A percentile compares a stretch with the other conserved stretches of the same genome.
Conservation (phyloP, 345 rosid species). For the Microcos paniculata region DNA sequence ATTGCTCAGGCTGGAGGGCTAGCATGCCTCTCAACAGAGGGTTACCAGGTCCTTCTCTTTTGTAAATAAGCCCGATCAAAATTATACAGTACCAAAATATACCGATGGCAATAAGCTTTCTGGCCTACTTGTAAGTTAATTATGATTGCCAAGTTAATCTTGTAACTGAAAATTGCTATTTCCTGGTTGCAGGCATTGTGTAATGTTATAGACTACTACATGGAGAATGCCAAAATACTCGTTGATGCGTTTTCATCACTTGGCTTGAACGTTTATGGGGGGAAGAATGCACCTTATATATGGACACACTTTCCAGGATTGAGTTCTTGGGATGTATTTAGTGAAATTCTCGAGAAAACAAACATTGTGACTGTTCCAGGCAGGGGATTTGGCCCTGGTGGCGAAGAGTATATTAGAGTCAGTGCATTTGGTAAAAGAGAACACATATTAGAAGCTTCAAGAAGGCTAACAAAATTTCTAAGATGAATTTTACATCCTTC, state of each 20-base stretch:
- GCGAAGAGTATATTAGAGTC: slow-evolving; percentile 67
- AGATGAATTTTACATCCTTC: not conserved
- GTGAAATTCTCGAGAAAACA: slow-evolving; percentile 67
- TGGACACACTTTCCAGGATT: slow-evolving; percentile 67
- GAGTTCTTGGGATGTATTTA: slow-evolving; percentile 72
- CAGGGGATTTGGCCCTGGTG: slow-evolving; percentile 75
- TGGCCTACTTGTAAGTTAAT: not conserved
- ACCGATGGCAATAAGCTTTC: too few species aligned
- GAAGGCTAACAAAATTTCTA: slow-evolving; percentile 35
- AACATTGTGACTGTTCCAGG: slow-evolving; percentile 71
- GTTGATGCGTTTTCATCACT: slow-evolving; percentile 46
- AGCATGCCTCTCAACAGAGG: slow-evolving; percentile 65
- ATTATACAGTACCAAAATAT: not conserved
- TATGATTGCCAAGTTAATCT: not conserved
- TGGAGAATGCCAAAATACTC: slow-evolving; percentile 57
- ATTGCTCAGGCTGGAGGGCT: slow-evolving; percentile 77
- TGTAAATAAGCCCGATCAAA: not conserved
- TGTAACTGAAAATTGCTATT: not conserved
- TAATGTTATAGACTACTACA: slow-evolving; percentile 49
- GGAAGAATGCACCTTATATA: slow-evolving; percentile 69
- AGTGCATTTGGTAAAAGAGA: slow-evolving; percentile 64
- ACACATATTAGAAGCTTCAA: slow-evolving; percentile 59
- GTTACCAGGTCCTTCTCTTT: slow-evolving; percentile 43
- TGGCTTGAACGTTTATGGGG: slow-evolving; percentile 59
- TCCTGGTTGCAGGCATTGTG: slow-evolving; percentile 31